Conservation (phyloP, 106 monocot species). For the Dendrobium officinale region DNA sequence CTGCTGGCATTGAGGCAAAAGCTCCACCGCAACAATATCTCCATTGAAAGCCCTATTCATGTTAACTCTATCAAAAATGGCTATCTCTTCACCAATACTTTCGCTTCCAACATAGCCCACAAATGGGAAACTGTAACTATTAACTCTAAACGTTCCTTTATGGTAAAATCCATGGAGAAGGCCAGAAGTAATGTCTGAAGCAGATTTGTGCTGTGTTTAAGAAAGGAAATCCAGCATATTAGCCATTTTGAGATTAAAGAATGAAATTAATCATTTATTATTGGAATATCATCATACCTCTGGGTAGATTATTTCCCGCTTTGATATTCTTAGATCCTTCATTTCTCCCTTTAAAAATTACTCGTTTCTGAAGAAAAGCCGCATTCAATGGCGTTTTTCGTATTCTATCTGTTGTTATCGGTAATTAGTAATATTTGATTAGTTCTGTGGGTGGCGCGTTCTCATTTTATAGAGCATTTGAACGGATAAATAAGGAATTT, state of each 20-base stretch:
- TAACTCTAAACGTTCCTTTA: constrained; percentile 94
- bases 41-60: constrained; percentile 99
- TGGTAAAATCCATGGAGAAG: constrained; percentile 81
- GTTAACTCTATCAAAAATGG: constrained; percentile 59
- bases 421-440: constrained; percentile 70
- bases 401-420: constrained; percentile 82
- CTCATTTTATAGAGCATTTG: too few relatives aligned
- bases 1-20: constrained; percentile 85
- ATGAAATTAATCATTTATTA: too few relatives aligned
- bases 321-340: constrained; percentile 82
- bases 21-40: constrained; percentile 93
- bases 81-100: constrained; percentile 98
- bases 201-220: constrained; percentile 85
- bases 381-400: constrained; percentile 71
- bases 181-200: constrained; percentile 92
- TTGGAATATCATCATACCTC: too few relatives aligned
- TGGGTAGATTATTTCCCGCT: too few relatives aligned
- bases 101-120: constrained; percentile 99
- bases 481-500: too few relatives aligned
- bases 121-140: constrained; percentile 82
- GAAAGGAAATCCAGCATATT: neutral
- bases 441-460: neutral
- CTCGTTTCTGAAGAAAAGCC: constrained; percentile 88
- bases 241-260: too few relatives aligned
- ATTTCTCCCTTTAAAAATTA: constrained; percentile 51